phyloP scores from a whole-genome alignment of 2,329 filamentous ascomycete genomes.

The Aspergillus fructus region DNA sequence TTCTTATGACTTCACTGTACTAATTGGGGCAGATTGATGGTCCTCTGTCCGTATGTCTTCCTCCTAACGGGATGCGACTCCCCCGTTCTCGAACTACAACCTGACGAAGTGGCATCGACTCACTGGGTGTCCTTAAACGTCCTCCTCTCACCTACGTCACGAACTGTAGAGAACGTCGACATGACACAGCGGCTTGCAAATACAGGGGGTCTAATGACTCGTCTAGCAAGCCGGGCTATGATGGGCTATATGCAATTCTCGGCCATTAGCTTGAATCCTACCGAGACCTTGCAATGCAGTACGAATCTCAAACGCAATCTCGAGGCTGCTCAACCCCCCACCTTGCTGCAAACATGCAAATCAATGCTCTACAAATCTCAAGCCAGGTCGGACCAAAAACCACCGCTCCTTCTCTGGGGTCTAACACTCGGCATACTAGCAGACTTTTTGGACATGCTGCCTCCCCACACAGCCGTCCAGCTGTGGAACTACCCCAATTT shows the following conservation, averaged over 20 bases:
- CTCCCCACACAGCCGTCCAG: constrained; percentile 60
- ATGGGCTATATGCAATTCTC: constrained; percentile 68
- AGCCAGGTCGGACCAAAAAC: constrained; percentile 30
- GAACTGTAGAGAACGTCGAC: constrained; percentile 63
- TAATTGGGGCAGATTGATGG: constrained; percentile 57
- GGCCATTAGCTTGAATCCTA: constrained; percentile 62
- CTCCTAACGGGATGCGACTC: constrained; percentile 57
- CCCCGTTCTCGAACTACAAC: constrained; percentile 62
- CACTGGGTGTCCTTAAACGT: constrained; percentile 68
- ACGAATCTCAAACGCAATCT: constrained; percentile 52
- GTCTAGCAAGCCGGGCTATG: constrained; percentile 55
- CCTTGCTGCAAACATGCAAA: constrained; percentile 27
- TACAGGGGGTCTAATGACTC: constrained; percentile 54
- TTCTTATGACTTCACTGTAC: background rate
- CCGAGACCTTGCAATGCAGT: constrained; percentile 59
- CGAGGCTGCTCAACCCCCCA: constrained; percentile 25
- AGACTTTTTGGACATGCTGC: constrained; percentile 67
- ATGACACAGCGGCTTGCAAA: constrained; percentile 62
- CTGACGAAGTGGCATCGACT: constrained; percentile 65
- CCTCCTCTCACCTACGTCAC: constrained; percentile 59
- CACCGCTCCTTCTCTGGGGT: constrained; percentile 65
- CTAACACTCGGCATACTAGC: constrained; percentile 66
- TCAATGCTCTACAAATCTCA: constrained; percentile 29
- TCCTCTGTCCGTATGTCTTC: constrained; percentile 68
- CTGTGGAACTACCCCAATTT: constrained; percentile 70